These are phyloP conservation scores for Phytophthora aleatoria DNA, from an alignment of 352 stramenopile species.

Conservation along the genomic window DNA sequence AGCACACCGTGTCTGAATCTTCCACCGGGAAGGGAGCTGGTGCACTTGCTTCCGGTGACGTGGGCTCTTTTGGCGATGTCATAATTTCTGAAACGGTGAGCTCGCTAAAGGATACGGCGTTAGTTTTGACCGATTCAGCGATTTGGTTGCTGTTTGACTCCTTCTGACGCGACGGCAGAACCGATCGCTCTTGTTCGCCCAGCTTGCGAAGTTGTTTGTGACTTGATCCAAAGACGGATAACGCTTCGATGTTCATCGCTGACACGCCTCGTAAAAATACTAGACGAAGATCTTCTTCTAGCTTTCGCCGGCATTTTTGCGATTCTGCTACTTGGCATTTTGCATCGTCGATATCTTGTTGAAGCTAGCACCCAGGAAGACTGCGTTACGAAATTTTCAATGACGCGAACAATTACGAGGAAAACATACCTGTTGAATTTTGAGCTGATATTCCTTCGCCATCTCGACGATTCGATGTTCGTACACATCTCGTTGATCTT, in stretches of 20 bases:
- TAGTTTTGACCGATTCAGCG: not conserved
- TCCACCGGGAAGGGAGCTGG: conserved; percentile 1
- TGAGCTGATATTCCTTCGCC: conserved; percentile 46
- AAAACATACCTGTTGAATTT: conserved; percentile 42
- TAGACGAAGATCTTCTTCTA: conserved; percentile 68
- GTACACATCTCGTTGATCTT: conserved; percentile 37
- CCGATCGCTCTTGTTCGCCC: conserved; percentile 2
- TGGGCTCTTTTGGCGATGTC: conserved; percentile 2
- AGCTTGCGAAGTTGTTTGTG: conserved; percentile 35
- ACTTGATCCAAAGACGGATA: conserved; percentile 64
- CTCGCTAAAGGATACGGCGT: not conserved
- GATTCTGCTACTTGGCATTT: conserved; percentile 39
- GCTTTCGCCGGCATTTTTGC: conserved; percentile 46
- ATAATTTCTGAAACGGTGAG: not conserved
- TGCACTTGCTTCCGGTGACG: not conserved
- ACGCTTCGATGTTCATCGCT: conserved; percentile 80
- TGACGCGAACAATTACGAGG: not conserved
- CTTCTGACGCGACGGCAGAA: conserved; percentile 5
- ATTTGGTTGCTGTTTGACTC: conserved; percentile 3
- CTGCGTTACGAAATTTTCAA: conserved; percentile 5
- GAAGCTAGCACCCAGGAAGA: conserved; percentile 32
- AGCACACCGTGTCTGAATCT: not conserved
- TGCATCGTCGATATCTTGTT: conserved; percentile 46
- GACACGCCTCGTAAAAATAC: conserved; percentile 74
- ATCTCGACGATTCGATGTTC: conserved; percentile 36